A percentile compares a stretch with the other conserved stretches of the same genome.
phyloP scores from a whole-genome alignment of 225 moss, liverwort and hornwort genomes.

The Polytrichum formosum region DNA sequence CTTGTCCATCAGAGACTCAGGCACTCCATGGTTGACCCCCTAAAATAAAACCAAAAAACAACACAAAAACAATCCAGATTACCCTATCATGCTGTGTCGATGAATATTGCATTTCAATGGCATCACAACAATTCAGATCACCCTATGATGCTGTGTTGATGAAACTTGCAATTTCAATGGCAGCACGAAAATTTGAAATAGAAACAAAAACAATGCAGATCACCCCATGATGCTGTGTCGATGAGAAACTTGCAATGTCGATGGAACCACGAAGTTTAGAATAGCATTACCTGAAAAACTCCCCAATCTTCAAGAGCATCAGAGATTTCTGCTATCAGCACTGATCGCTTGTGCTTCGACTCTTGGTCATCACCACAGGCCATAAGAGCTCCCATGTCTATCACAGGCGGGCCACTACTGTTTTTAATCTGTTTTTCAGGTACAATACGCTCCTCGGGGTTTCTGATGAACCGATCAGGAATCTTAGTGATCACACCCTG shows the following conservation, averaged over 20 bases:
- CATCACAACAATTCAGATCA: too few relatives aligned
- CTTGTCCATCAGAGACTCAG: background rate
- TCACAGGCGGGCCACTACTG: background rate
- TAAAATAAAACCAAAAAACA: background rate
- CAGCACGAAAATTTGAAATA: background rate
- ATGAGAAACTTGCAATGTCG: too few relatives aligned
- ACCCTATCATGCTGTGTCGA: too few relatives aligned
- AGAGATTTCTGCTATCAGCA: background rate
- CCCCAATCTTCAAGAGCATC: slow-evolving; percentile 2
- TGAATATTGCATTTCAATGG: too few relatives aligned
- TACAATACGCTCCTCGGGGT: background rate
- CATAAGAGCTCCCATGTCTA: slow-evolving; percentile 4
- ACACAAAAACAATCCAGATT: background rate
- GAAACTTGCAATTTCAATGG: too few relatives aligned
- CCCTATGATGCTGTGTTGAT: too few relatives aligned
- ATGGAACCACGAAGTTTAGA: too few relatives aligned
- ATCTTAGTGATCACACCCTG: background rate
- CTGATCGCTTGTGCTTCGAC: background rate
- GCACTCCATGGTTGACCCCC: background rate
- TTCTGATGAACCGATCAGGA: background rate
- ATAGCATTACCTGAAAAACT: background rate
- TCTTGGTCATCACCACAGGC: background rate
- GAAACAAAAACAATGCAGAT: too few relatives aligned
- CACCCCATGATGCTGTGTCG: too few relatives aligned
- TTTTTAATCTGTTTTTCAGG: background rate